These are phyloP conservation scores for Amanita polypyramis DNA, from an alignment of 768 basidiomycete species.

Conservation along the genomic window DNA sequence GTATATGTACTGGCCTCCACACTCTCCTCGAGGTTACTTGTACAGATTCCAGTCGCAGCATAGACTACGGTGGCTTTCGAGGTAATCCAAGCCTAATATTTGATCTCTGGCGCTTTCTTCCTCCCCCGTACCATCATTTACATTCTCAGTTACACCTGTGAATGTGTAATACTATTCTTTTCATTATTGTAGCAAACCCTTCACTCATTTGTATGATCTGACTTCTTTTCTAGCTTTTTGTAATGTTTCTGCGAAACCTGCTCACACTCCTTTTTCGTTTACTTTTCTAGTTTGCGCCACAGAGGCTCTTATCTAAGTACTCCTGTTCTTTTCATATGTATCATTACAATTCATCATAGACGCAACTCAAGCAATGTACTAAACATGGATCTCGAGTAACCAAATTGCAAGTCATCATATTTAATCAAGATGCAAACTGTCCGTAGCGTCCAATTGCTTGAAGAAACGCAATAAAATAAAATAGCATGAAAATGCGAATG, in stretches of 20 bases:
- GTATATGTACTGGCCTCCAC: slow-evolving; percentile 5
- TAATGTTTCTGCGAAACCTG: slow-evolving; percentile 1
- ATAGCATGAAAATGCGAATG: slow-evolving; percentile 4
- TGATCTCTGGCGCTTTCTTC: not conserved
- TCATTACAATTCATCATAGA: slow-evolving; percentile 8
- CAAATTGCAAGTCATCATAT: not conserved
- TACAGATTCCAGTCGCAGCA: slow-evolving; percentile 2
- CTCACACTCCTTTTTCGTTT: slow-evolving; percentile 6
- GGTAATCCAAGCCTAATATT: slow-evolving; percentile 6
- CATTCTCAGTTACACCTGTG: not conserved
- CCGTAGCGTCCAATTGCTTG: not conserved
- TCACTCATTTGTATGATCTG: not conserved
- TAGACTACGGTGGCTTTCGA: slow-evolving; percentile 2
- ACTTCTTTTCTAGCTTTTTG: not conserved
- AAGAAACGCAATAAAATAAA: not conserved
- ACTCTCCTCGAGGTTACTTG: not conserved
- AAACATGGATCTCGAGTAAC: slow-evolving; percentile 1
- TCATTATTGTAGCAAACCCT: not conserved
- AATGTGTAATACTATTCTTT: not conserved
- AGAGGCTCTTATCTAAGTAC: slow-evolving; percentile 4
- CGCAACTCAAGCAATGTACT: slow-evolving; percentile 7
- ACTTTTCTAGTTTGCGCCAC: slow-evolving; percentile 2
- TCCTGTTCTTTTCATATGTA: slow-evolving; percentile 8
- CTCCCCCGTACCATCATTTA: not conserved
- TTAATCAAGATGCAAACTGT: not conserved